Evolutionary conservation across 2,329 filamentous ascomycete species (phyloP).

Genomic region (Fusarium nelsonii): DNA sequence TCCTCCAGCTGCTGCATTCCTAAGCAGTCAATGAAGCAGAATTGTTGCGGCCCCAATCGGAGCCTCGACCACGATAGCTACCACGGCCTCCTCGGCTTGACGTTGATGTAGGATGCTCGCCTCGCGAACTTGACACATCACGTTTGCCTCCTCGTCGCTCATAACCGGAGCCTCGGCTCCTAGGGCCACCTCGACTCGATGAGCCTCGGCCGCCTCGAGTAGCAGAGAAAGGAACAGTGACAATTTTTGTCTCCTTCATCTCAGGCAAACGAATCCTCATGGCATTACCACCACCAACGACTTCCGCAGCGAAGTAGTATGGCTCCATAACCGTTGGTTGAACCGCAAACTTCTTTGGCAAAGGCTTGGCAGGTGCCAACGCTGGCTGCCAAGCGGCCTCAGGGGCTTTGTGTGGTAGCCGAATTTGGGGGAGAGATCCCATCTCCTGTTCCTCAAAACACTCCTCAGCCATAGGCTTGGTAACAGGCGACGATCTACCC

Average conservation of each 20-base stretch:
- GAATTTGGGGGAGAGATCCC: conserved; percentile 79
- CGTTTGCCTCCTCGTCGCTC: conserved; percentile 52
- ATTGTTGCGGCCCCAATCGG: conserved; percentile 58
- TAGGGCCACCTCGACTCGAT: conserved; percentile 45
- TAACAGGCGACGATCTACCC: conserved; percentile 62
- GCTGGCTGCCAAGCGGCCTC: conserved; percentile 73
- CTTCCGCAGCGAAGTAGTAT: conserved; percentile 52
- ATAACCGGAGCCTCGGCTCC: conserved; percentile 50
- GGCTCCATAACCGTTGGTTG: conserved; percentile 53
- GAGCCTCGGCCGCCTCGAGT: conserved; percentile 51
- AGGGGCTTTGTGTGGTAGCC: conserved; percentile 73
- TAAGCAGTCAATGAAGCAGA: conserved; percentile 46
- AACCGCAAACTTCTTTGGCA: conserved; percentile 65
- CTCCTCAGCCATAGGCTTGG: conserved; percentile 80
- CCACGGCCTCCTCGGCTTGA: conserved; percentile 55
- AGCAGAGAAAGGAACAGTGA: conserved; percentile 55
- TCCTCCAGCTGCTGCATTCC: conserved; percentile 32
- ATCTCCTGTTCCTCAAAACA: conserved; percentile 87
- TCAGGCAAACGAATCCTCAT: conserved; percentile 59
- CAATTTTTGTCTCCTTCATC: conserved; percentile 55
- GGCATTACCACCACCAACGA: conserved; percentile 52
- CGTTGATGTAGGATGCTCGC: conserved; percentile 42
- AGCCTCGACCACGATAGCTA: conserved; percentile 55
- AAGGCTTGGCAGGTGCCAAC: conserved; percentile 64
- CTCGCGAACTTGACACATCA: conserved; percentile 50